Evolutionary conservation across 2,329 filamentous ascomycete genomes (phyloP).

Genomic region (Penicillium griseofulvum): DNA sequence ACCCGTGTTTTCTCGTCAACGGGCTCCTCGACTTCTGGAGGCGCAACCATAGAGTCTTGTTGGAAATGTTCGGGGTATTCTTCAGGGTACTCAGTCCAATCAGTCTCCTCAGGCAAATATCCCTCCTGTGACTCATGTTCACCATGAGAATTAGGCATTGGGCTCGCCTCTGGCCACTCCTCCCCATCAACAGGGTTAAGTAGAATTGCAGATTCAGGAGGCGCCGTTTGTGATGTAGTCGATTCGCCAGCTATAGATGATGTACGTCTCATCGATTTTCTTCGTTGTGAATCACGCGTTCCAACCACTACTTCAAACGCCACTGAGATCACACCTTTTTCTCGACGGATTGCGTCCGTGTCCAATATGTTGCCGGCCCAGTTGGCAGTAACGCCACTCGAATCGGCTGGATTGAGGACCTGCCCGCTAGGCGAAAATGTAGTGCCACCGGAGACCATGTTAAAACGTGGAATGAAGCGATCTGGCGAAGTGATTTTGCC

Average conservation of each 20-base stretch:
- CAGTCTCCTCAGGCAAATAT: conserved; percentile 16
- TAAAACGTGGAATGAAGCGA: conserved; percentile 57
- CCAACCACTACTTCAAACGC: conserved; percentile 85
- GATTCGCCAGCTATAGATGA: conserved; percentile 30
- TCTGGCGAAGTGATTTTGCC: conserved; percentile 79
- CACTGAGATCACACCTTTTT: conserved; percentile 87
- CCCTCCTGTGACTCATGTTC: conserved; percentile 22
- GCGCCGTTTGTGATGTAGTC: conserved; percentile 23
- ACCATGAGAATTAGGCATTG: conserved; percentile 16
- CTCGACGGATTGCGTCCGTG: conserved; percentile 78
- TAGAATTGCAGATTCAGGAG: conserved; percentile 4
- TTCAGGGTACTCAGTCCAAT: conserved; percentile 32
- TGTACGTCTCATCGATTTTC: conserved; percentile 44
- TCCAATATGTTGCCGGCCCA: conserved; percentile 70
- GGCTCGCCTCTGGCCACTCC: conserved; percentile 27
- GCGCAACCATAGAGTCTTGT: conserved; percentile 31
- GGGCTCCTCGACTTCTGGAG: conserved; percentile 57
- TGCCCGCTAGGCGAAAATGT: conserved; percentile 45
- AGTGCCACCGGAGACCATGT: conserved; percentile 48
- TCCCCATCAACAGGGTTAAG: conserved; percentile 27
- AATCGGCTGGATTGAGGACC: conserved; percentile 33
- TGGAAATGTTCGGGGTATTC: conserved; percentile 25
- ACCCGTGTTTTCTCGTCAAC: conserved; percentile 80
- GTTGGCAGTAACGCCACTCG: conserved; percentile 39
- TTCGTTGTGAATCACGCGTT: conserved; percentile 69